Evolutionary conservation across 1,139 yeast species (phyloP).

Genomic region (Pichia sp.): DNA sequence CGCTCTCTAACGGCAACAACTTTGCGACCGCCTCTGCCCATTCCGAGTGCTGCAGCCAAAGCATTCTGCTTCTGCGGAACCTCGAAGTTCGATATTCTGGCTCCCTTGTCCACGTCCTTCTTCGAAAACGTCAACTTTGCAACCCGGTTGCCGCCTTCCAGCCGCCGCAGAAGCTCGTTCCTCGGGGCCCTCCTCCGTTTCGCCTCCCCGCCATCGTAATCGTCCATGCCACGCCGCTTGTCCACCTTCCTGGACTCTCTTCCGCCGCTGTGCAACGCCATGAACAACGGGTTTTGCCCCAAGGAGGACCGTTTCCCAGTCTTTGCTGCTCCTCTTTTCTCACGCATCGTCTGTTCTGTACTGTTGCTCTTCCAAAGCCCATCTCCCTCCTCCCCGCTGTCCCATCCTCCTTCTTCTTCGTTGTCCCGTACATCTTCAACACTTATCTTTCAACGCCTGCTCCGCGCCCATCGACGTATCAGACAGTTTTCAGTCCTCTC

Average conservation of each 20-base stretch:
- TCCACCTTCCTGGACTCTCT: not conserved
- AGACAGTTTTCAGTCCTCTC: no score
- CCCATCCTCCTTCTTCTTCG: not conserved
- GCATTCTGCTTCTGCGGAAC: not conserved
- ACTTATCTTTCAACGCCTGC: no score
- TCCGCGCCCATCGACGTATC: no score
- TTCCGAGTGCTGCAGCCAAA: not conserved
- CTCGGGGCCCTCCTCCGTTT: not conserved
- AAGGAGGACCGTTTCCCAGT: not conserved
- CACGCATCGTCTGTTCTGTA: not conserved
- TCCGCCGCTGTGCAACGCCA: not conserved
- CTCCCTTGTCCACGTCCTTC: not conserved
- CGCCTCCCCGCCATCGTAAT: not conserved
- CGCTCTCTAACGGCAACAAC: no score
- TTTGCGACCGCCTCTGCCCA: not conserved
- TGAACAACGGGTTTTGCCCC: not conserved
- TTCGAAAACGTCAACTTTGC: not conserved
- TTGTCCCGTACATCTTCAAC: not conserved
- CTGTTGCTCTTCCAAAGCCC: not conserved
- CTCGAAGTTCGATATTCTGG: no score
- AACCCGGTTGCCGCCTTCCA: not conserved
- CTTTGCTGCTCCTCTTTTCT: not conserved
- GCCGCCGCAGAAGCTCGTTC: not conserved
- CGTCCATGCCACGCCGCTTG: not conserved
- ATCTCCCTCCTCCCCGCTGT: not conserved